Evolutionary conservation across 345 rosid species (phyloP).

Genomic region (Nasturtium officinale): DNA sequence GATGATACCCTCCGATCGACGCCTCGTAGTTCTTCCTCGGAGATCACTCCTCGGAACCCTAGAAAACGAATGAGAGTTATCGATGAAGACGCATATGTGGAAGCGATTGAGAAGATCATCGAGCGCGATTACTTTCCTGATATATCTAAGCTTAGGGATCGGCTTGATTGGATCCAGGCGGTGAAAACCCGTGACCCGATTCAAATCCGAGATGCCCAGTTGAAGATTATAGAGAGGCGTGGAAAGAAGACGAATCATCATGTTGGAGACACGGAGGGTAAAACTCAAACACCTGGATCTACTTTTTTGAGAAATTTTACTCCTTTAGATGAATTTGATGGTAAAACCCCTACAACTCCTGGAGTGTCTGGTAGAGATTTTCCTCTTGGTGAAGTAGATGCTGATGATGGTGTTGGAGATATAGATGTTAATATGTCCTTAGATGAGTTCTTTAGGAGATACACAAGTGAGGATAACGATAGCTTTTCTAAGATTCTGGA

Average conservation of each 20-base stretch:
- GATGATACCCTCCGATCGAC: constrained; percentile 36
- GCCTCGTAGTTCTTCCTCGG: constrained; percentile 44
- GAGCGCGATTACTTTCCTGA: constrained; percentile 98
- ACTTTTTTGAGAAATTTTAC: constrained; percentile 73
- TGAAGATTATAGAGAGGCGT: constrained; percentile 94
- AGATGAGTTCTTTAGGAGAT: constrained; percentile 83
- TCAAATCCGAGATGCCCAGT: constrained; percentile 91
- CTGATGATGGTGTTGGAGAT: constrained; percentile 46
- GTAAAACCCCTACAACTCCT: constrained; percentile 56
- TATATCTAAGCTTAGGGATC: constrained; percentile 88
- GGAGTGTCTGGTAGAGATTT: constrained; percentile 47
- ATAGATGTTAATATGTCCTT: constrained; percentile 63
- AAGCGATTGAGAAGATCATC: constrained; percentile 87
- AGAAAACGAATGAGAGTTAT: constrained; percentile 66
- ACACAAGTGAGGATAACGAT: constrained; percentile 91
- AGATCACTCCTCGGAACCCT: constrained; percentile 44
- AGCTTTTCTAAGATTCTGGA: constrained; percentile 83
- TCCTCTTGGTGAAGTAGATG: constrained; percentile 39
- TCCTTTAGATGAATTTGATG: constrained; percentile 78
- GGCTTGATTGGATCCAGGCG: constrained; percentile 95
- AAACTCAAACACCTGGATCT: constrained; percentile 82
- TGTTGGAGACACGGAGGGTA: constrained; percentile 51
- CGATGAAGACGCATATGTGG: constrained; percentile 83
- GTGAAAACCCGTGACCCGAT: constrained; percentile 76
- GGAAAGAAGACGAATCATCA: constrained; percentile 45